Evolutionary conservation across 73 alveolate species (phyloP).

Genomic region (Tetrahymena malaccensis): DNA sequence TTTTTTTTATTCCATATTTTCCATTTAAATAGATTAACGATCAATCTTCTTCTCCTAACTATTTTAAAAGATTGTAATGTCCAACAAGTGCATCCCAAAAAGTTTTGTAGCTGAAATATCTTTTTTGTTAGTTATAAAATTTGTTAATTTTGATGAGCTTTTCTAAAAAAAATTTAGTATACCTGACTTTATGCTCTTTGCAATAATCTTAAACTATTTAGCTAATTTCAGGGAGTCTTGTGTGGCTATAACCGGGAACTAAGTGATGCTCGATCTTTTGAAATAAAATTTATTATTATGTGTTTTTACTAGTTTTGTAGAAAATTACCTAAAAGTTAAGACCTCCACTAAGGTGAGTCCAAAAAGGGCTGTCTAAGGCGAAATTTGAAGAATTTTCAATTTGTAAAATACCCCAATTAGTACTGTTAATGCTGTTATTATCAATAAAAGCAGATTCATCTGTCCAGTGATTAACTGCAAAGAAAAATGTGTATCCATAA

Average conservation of each 20-base stretch:
- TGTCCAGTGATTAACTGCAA: slow-evolving; percentile 77
- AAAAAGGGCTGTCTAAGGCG: slow-evolving; percentile 45
- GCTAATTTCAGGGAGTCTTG: slow-evolving; percentile 52
- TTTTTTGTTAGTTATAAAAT: background rate
- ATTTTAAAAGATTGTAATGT: slow-evolving; percentile 37
- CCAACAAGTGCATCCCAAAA: slow-evolving; percentile 38
- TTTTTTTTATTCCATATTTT: too few species aligned
- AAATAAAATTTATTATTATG: background rate
- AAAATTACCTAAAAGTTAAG: slow-evolving; percentile 17
- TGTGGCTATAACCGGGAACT: slow-evolving; percentile 59
- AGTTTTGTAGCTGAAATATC: slow-evolving; percentile 37
- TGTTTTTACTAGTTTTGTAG: background rate
- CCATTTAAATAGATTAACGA: background rate
- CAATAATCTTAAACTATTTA: slow-evolving; percentile 43
- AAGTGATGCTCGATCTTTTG: slow-evolving; percentile 65
- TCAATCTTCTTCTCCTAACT: slow-evolving; percentile 35
- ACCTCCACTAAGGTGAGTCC: slow-evolving; percentile 66
- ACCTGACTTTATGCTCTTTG: slow-evolving; percentile 41
- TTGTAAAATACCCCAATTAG: slow-evolving; percentile 68
- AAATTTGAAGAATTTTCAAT: slow-evolving; percentile 59
- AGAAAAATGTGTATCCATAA: slow-evolving; percentile 52
- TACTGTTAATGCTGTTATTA: slow-evolving; percentile 38
- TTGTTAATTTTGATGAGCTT: too few species aligned
- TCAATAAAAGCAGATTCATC: slow-evolving; percentile 61
- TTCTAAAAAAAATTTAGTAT: background rate